phyloP scores from a whole-genome alignment of 768 basidiomycete species.

The Leucocoprinus leucothites region DNA sequence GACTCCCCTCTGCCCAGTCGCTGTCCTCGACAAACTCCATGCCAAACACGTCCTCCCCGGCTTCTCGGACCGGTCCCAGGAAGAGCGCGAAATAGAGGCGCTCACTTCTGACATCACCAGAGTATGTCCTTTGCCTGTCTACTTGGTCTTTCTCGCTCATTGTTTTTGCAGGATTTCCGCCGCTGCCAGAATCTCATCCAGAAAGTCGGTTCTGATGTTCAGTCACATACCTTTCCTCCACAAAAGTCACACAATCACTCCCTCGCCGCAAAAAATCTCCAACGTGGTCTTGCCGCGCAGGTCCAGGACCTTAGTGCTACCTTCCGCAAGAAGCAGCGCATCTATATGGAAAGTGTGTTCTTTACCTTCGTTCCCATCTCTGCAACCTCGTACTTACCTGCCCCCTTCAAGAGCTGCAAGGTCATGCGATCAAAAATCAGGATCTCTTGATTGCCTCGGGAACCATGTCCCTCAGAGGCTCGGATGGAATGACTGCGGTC shows the following conservation, averaged over 20 bases:
- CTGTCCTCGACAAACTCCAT: constrained; percentile 90
- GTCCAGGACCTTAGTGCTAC: constrained; percentile 89
- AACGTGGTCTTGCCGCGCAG: constrained; percentile 93
- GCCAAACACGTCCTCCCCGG: constrained; percentile 95
- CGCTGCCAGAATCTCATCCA: constrained; percentile 66
- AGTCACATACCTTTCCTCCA: constrained; percentile 65
- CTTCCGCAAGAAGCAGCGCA: constrained; percentile 96
- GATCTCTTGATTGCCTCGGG: constrained; percentile 91
- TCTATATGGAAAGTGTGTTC: constrained; percentile 94
- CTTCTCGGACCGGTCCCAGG: constrained; percentile 90
- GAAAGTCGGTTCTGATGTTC: constrained; percentile 54
- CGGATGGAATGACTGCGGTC: constrained; percentile 78
- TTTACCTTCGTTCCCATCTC: constrained; percentile 19
- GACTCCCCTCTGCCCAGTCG: constrained; percentile 49
- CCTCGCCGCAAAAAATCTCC: constrained; percentile 87
- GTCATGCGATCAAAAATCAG: constrained; percentile 97
- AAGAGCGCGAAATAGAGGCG: constrained; percentile 91
- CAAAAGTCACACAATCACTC: constrained; percentile 40
- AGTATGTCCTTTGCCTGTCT: constrained; percentile 46
- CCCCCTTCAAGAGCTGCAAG: constrained; percentile 72
- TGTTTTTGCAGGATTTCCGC: constrained; percentile 57
- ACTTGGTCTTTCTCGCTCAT: constrained; percentile 34
- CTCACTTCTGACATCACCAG: constrained; percentile 86
- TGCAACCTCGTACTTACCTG: neutral
- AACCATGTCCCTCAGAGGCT: constrained; percentile 75